Conservation (phyloP, 176 grass and related monocot genomes). For the Paspalum notatum region DNA sequence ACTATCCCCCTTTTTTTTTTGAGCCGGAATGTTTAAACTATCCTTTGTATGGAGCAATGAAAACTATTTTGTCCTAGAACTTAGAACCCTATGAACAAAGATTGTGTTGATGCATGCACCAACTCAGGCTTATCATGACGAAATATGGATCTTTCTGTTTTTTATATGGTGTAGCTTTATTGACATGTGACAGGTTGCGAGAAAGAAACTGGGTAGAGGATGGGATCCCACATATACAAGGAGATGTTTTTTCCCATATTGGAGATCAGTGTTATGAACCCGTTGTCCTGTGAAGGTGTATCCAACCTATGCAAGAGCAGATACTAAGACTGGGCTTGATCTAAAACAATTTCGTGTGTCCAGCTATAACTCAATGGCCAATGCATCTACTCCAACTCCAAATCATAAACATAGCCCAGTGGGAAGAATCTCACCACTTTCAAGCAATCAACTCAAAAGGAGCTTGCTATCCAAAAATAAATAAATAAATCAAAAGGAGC, state of each 20-base stretch:
- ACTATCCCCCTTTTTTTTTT: no score
- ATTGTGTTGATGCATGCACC: no score
- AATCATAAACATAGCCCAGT: background rate
- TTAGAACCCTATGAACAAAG: background rate
- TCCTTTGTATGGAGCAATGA: background rate
- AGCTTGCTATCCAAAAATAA: no score
- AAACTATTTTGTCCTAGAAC: background rate
- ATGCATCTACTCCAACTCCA: constrained; percentile 4
- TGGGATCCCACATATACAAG: background rate
- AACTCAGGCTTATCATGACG: no score
- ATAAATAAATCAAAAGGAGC: constrained; percentile 25
- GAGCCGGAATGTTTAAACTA: no score
- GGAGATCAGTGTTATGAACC: background rate
- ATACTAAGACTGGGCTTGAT: constrained; percentile 22
- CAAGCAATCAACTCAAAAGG: constrained; percentile 2
- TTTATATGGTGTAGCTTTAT: background rate
- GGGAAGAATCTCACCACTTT: background rate
- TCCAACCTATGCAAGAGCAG: constrained; percentile 23
- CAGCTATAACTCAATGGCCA: background rate
- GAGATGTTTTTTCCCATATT: background rate
- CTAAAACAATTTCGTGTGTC: background rate
- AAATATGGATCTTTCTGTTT: background rate
- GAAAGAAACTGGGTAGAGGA: background rate
- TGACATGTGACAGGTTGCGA: background rate
- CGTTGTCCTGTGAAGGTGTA: background rate